These are phyloP conservation scores for Aspergillus glaucus DNA, from an alignment of 2,329 filamentous ascomycete genomes.

Conservation along the genomic window DNA sequence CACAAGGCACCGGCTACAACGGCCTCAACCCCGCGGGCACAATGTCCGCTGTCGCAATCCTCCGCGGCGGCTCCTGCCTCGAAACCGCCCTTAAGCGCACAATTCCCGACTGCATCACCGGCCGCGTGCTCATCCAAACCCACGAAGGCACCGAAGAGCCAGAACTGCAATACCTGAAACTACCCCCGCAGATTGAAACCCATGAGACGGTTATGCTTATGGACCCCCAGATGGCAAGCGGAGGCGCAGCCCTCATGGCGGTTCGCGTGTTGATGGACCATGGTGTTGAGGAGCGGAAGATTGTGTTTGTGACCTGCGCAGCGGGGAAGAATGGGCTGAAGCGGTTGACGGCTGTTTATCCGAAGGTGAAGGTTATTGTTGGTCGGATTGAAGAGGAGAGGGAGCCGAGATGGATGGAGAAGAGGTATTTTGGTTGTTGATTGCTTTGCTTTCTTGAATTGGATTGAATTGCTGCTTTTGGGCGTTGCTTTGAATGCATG, in stretches of 20 bases:
- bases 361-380: conserved; percentile 78
- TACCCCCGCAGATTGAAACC: conserved; percentile 65
- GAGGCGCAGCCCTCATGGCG: conserved; percentile 82
- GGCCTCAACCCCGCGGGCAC: conserved; percentile 67
- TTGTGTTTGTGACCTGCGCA: conserved; percentile 89
- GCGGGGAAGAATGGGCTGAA: conserved; percentile 80
- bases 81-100: conserved; percentile 83
- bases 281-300: conserved; percentile 73
- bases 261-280: conserved; percentile 94
- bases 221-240: conserved; percentile 91
- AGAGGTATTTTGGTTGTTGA: conserved; percentile 81
- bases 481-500: too few relatives aligned
- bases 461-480: not conserved
- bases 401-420: conserved; percentile 85
- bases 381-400: conserved; percentile 74
- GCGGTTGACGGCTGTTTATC: conserved; percentile 80
- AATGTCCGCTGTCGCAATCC: conserved; percentile 77
- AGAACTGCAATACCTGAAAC: conserved; percentile 80
- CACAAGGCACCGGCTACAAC: conserved; percentile 61
- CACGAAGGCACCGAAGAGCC: conserved; percentile 80
- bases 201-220: conserved; percentile 80
- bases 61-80: conserved; percentile 82
- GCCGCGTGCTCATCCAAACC: conserved; percentile 84
- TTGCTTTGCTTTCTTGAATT: not conserved
- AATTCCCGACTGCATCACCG: conserved; percentile 86